A percentile compares a stretch with the other conserved stretches of the same genome.
phyloP scores from a whole-genome alignment of 768 basidiomycete species.

The Cubamyces sp. region DNA sequence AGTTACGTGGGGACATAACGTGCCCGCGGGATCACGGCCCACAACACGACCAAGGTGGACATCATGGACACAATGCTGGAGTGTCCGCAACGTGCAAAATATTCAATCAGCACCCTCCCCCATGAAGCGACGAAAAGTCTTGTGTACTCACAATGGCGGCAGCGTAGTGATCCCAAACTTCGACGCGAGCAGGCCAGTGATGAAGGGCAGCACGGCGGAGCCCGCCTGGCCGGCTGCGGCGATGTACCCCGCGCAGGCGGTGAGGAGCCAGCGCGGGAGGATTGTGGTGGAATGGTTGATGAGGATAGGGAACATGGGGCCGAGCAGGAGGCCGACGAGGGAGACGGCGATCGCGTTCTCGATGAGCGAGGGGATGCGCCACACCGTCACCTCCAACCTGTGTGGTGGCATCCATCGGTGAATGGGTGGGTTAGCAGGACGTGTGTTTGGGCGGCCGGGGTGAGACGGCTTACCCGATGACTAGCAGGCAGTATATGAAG shows the following conservation, averaged over 20 bases:
- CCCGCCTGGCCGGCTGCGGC: slow-evolving; percentile 62
- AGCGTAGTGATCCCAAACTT: slow-evolving; percentile 62
- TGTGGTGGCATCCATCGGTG: too few species aligned
- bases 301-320: slow-evolving; percentile 56
- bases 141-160: slow-evolving; percentile 59
- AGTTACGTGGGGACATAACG: slow-evolving; percentile 19
- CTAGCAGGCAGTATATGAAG: slow-evolving; percentile 29
- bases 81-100: neutral
- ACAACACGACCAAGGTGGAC: slow-evolving; percentile 55
- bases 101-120: neutral
- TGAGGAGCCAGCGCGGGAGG: slow-evolving; percentile 71
- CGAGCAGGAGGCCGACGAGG: slow-evolving; percentile 43
- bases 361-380: slow-evolving; percentile 56
- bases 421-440: neutral
- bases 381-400: slow-evolving; percentile 43
- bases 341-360: slow-evolving; percentile 52
- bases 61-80: slow-evolving; percentile 62
- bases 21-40: slow-evolving; percentile 51
- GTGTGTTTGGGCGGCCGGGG: too few species aligned
- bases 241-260: slow-evolving; percentile 50
- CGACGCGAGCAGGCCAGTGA: slow-evolving; percentile 70
- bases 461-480: slow-evolving; percentile 27
- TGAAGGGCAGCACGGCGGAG: slow-evolving; percentile 71
- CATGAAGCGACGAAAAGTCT: neutral
- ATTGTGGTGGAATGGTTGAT: slow-evolving; percentile 73